These are phyloP conservation scores for Parathielavia appendiculata DNA, from an alignment of 495 filamentous ascomycete genomes.

Conservation along the genomic window DNA sequence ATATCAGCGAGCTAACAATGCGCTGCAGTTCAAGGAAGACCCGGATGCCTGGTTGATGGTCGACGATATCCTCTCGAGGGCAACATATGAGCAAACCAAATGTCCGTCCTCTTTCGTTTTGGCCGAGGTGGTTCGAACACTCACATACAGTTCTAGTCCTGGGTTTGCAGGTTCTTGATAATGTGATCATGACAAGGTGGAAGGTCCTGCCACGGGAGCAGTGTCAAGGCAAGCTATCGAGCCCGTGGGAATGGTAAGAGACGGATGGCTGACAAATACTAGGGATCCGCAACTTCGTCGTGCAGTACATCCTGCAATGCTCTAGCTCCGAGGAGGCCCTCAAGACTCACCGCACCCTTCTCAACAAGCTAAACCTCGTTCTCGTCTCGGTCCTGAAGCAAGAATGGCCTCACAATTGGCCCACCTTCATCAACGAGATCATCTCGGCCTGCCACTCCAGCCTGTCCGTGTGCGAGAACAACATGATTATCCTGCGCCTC, in stretches of 20 bases:
- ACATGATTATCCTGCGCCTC: constrained; percentile 95
- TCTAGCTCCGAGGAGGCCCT: constrained; percentile 84
- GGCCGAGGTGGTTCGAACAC: constrained; percentile 23
- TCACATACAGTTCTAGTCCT: constrained; percentile 61
- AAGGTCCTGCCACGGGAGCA: constrained; percentile 94
- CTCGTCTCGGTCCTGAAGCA: constrained; percentile 97
- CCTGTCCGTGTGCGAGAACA: constrained; percentile 97
- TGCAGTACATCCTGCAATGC: constrained; percentile 91
- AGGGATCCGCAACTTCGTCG: constrained; percentile 98
- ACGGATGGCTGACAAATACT: constrained; percentile 3
- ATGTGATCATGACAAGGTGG: constrained; percentile 98
- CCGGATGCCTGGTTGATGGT: constrained; percentile 96
- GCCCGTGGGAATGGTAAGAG: not conserved
- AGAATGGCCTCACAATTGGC: constrained; percentile 99
- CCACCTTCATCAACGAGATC: constrained; percentile 99
- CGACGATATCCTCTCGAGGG: constrained; percentile 87
- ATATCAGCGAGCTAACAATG: constrained; percentile 12
- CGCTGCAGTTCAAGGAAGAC: constrained; percentile 87
- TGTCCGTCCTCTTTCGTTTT: constrained; percentile 52
- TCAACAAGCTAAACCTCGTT: constrained; percentile 97
- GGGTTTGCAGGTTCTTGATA: constrained; percentile 91
- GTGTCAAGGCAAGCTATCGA: constrained; percentile 63
- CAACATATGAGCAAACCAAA: constrained; percentile 92
- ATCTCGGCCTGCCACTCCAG: constrained; percentile 90
- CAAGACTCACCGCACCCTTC: constrained; percentile 70